Evolutionary conservation across 2,329 filamentous ascomycete genomes (phyloP), one percentile per base, ranked within the genome.

Genomic region (Fusarium temperatum): DNA sequence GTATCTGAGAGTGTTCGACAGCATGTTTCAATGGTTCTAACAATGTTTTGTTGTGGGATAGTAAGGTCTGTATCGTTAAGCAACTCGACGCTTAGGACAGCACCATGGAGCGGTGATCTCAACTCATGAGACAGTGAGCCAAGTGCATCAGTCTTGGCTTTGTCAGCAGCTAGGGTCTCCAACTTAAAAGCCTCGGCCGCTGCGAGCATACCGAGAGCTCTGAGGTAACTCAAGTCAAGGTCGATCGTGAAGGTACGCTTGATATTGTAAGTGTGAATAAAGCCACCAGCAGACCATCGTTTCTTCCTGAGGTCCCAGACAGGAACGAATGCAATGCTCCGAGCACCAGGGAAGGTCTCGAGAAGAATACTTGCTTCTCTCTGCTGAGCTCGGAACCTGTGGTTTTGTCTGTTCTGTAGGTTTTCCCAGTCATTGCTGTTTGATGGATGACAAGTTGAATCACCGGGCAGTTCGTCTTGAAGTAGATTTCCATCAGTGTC

Each of bases 111-210:
- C 0, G 90, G 90, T 5, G 87, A 89, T 9, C 90, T 84, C 20
- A 92, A 80, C 76, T 92, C 90, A 74, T 92, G 90, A 7, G 87
- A 89, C 11, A 92, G 85, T 3, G 87, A 90, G 1, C 88, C 87
- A 13, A 92, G 84, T 41, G 90, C 87, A 64, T 90, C 88, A 4
- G 86, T 86, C 76, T 90, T 90, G 38, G 87, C 86, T 59, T 82
- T 85, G 39, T 86, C 83, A 0, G 83, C 81, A 15, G 79, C 76
- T 17, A 79, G 63, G 0, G 81, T 75, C 17, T 84, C 79, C 9
- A 89, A 68, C 5, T 87, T 83, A 0, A 86, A 84, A 2, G 91
- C 81, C 60, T 91, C 89, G 0, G 87, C 84, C 83, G 90, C 89
- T 22, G 89, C 87, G 2, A 86, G 85, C 60, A 87, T 86, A 0